Evolutionary conservation across 2,329 filamentous ascomycete species (phyloP).

Genomic region (Verticillium longisporum): DNA sequence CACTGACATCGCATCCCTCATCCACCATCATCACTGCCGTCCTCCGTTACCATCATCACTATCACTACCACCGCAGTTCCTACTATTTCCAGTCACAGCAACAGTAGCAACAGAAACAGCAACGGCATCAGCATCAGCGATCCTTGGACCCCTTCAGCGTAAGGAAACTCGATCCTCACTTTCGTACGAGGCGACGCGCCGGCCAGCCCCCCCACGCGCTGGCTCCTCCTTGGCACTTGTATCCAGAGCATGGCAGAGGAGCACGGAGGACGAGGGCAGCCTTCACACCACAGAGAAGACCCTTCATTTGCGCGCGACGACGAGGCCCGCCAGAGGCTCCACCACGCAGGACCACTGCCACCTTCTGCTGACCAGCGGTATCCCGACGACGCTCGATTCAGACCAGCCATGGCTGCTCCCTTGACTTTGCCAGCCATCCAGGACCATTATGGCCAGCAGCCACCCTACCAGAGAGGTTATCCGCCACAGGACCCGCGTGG

Average conservation of each 20-base stretch:
- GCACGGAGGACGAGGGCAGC: conserved; percentile 12
- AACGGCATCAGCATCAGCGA: too few species aligned
- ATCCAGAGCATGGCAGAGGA: conserved; percentile 14
- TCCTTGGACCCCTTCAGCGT: not conserved
- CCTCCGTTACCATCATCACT: too few species aligned
- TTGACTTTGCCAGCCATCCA: conserved; percentile 45
- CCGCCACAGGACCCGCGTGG: conserved; percentile 31
- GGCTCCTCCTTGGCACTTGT: conserved; percentile 3
- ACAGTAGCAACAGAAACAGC: too few species aligned
- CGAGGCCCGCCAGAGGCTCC: conserved; percentile 8
- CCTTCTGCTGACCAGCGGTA: conserved; percentile 9
- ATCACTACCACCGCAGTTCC: too few species aligned
- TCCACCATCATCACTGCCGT: not conserved
- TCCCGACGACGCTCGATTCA: conserved; percentile 32
- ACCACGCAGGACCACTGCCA: conserved; percentile 2
- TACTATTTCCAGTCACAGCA: too few species aligned
- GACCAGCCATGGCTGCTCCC: conserved; percentile 34
- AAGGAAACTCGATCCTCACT: not conserved
- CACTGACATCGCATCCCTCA: not conserved
- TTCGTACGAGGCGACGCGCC: not conserved
- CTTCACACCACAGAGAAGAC: conserved; percentile 11
- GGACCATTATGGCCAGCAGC: conserved; percentile 31
- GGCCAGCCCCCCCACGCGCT: not conserved
- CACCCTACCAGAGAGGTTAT: conserved; percentile 25
- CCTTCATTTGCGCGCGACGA: conserved; percentile 9